Evolutionary conservation across 1,139 yeast species (phyloP), one percentile per base, ranked within the genome.

Genomic region (Zygoascus hellenicus): DNA sequence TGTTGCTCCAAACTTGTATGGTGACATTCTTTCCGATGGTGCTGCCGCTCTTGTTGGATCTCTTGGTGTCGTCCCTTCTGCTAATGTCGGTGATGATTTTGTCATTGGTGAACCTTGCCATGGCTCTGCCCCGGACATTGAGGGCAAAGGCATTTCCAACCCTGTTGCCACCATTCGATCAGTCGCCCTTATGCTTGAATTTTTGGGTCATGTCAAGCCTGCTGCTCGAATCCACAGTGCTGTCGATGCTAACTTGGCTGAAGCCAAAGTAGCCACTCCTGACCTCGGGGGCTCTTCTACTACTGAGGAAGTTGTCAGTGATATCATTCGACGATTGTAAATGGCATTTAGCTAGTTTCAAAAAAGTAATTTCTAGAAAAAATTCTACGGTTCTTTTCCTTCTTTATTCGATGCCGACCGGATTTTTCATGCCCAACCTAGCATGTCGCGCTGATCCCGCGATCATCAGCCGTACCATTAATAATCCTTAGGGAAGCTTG

Each of bases 91-190:
- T 62, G 96, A 89, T 64, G 72, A 76, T 66, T 92, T 92, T 64
- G 97, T 95, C 55, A 89, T 92, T 66, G 98, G 98, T 67, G 98
- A 92, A 71, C 98, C 98, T 63, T 90, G 97, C 67, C 98, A 92
- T 70, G 98, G 98, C 52, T 86, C 96, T 51, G 98, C 98, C 49
- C 98, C 98, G 48, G 98, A 92, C 67, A 92, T 92, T 57, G 96
- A 89, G 66, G 98, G 98, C 60, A 81, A 78, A 57, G 64, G 94
- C 85, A 90, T 92, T 63, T 80, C 97, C 51, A 92, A 92, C 77
- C 98, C 98, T 57, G 81, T 92, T 63, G 98, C 98, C 48, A 92
- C 97, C 43, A 90, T 92, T 65, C 83, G 98, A 73, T 92, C 97
- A 28, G 83, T 97, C 50, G 98, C 97, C 49, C 77, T 92, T 66